phyloP scores from a whole-genome alignment of 441 rosid genomes.

The Erysimum pusillum region DNA sequence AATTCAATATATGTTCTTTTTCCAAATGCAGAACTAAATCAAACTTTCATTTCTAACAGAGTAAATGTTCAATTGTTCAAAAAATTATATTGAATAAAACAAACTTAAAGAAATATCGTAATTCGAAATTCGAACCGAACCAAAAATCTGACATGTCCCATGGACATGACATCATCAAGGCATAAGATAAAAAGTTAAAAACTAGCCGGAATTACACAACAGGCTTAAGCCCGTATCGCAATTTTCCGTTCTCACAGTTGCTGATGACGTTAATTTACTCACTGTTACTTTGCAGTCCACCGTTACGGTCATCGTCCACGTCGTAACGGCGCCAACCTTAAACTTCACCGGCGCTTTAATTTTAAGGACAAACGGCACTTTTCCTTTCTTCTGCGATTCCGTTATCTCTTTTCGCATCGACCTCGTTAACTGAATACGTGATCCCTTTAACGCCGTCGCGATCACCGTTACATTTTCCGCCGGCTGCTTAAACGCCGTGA shows the following conservation, averaged over 20 bases:
- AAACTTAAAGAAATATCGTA: background rate
- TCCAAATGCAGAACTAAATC: background rate
- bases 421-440: slow-evolving; percentile 52
- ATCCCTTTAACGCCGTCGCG: slow-evolving; percentile 50
- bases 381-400: slow-evolving; percentile 45
- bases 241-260: slow-evolving; percentile 54
- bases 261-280: slow-evolving; percentile 60
- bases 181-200: slow-evolving; percentile 3
- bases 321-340: slow-evolving; percentile 64
- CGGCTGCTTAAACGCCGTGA: slow-evolving; percentile 67
- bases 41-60: background rate
- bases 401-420: slow-evolving; percentile 41
- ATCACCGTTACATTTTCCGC: slow-evolving; percentile 61
- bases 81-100: background rate
- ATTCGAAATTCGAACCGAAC: slow-evolving; percentile 14
- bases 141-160: slow-evolving; percentile 1
- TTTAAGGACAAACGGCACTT: slow-evolving; percentile 59
- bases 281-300: slow-evolving; percentile 70
- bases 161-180: background rate
- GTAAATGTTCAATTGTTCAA: background rate
- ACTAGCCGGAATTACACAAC: slow-evolving; percentile 37
- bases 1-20: background rate
- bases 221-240: slow-evolving; percentile 61
- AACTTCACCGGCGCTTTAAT: slow-evolving; percentile 68
- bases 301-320: slow-evolving; percentile 71